Conservation (phyloP, 1,284 basidiomycete genomes). For the Cryptococcus sp. region DNA sequence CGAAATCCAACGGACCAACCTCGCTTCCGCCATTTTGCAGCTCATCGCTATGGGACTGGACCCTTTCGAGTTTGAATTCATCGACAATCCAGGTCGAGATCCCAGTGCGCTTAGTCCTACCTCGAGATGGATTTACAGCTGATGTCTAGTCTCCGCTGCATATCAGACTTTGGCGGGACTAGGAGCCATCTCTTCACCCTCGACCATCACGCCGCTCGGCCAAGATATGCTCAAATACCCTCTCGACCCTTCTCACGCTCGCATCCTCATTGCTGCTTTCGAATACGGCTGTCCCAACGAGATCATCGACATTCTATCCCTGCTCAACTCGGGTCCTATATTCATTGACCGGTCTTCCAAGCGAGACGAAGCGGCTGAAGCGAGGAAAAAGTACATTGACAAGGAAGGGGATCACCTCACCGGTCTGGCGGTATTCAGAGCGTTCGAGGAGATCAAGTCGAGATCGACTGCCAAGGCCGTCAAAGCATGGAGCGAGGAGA, state of each 20-base stretch:
- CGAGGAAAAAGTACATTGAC: slow-evolving; percentile 71
- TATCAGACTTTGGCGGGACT: slow-evolving; percentile 69
- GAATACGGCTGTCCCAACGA: slow-evolving; percentile 64
- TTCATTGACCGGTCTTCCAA: slow-evolving; percentile 59
- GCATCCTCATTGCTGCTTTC: slow-evolving; percentile 67
- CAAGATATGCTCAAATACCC: slow-evolving; percentile 76
- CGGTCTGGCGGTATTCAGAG: slow-evolving; percentile 72
- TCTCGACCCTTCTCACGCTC: slow-evolving; percentile 73
- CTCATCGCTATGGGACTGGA: slow-evolving; percentile 76
- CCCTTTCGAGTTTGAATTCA: slow-evolving; percentile 69
- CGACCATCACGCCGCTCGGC: slow-evolving; percentile 63
- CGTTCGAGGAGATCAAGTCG: slow-evolving; percentile 54
- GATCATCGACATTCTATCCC: slow-evolving; percentile 69
- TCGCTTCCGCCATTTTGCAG: slow-evolving; percentile 75
- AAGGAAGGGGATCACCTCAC: slow-evolving; percentile 86
- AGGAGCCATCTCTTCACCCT: slow-evolving; percentile 62
- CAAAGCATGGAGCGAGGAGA: slow-evolving; percentile 71
- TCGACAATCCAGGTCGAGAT: slow-evolving; percentile 72
- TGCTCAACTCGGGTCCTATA: slow-evolving; percentile 67
- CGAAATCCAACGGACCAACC: slow-evolving; percentile 79
- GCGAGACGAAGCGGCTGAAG: slow-evolving; percentile 63
- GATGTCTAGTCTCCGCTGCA: slow-evolving; percentile 56
- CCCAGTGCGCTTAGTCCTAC: slow-evolving; percentile 53
- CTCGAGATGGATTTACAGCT: background rate
- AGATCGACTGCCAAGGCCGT: slow-evolving; percentile 42